phyloP scores from a whole-genome alignment of 805 yeast species.

The Maudiozyma serrabonitensis region DNA sequence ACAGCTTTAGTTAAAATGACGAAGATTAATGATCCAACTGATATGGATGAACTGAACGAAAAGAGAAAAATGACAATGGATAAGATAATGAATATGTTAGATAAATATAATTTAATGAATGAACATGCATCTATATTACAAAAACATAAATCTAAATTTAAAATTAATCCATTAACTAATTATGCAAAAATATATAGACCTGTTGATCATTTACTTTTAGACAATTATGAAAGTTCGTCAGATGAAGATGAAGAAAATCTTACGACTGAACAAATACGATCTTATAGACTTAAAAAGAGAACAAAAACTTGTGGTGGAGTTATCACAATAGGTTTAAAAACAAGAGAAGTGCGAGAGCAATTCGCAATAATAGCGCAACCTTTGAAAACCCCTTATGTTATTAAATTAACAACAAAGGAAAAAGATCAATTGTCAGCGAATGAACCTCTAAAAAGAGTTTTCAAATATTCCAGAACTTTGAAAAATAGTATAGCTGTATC shows the following conservation, averaged over 20 bases:
- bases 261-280: slow-evolving; percentile 10
- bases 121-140: slow-evolving; percentile 11
- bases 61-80: slow-evolving; percentile 45
- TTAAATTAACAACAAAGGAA: slow-evolving; percentile 15
- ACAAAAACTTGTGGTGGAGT: slow-evolving; percentile 16
- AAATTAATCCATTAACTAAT: slow-evolving; percentile 13
- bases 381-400: slow-evolving; percentile 19
- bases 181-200: slow-evolving; percentile 14
- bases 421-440: slow-evolving; percentile 13
- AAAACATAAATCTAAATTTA: slow-evolving; percentile 9
- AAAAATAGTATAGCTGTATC: slow-evolving; percentile 14
- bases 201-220: slow-evolving; percentile 14
- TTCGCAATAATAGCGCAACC: slow-evolving; percentile 27
- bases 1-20: slow-evolving; percentile 39
- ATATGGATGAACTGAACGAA: slow-evolving; percentile 39
- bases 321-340: slow-evolving; percentile 14
- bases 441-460: slow-evolving; percentile 1
- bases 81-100: slow-evolving; percentile 34
- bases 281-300: slow-evolving; percentile 10
- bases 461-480: slow-evolving; percentile 9
- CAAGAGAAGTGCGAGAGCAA: neutral
- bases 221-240: slow-evolving; percentile 23
- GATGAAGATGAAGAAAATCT: slow-evolving; percentile 24
- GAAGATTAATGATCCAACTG: slow-evolving; percentile 37
- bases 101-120: slow-evolving; percentile 21